Evolutionary conservation across 768 basidiomycete genomes (phyloP).

Genomic region (Brasilioporus rufonigricans): DNA sequence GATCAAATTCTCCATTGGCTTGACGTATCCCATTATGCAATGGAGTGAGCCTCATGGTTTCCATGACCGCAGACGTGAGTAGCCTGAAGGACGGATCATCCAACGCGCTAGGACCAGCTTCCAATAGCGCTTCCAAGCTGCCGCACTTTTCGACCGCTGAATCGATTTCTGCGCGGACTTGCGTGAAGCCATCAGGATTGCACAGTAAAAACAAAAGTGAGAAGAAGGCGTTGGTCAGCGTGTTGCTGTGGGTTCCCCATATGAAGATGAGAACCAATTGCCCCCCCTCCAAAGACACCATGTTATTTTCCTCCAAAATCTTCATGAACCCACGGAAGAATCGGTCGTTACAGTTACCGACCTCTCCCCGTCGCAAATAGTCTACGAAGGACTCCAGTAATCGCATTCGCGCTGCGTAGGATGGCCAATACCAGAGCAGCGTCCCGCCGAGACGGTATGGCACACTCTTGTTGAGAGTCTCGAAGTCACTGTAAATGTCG

Average conservation of each 20-base stretch:
- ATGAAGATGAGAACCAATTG: conserved; percentile 17
- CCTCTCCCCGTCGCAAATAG: conserved; percentile 12
- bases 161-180: conserved; percentile 47
- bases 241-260: conserved; percentile 19
- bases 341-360: not conserved
- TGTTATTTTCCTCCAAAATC: conserved; percentile 12
- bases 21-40: too few relatives aligned
- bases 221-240: conserved; percentile 17
- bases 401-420: conserved; percentile 12
- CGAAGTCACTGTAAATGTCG: conserved; percentile 20
- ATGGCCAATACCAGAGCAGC: conserved; percentile 10
- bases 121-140: too few relatives aligned
- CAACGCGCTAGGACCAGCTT: too few relatives aligned
- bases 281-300: not conserved
- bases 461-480: conserved; percentile 10
- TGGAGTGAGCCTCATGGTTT: too few relatives aligned
- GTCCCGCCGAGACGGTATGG: conserved; percentile 12
- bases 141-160: not conserved
- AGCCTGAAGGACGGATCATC: too few relatives aligned
- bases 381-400: conserved; percentile 4
- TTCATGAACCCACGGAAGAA: conserved; percentile 13
- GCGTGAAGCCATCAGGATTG: conserved; percentile 41
- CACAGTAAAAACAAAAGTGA: conserved; percentile 35
- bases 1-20: too few relatives aligned
- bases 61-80: too few relatives aligned